phyloP scores from a whole-genome alignment of 352 stramenopile species.

The Albugo candida region DNA sequence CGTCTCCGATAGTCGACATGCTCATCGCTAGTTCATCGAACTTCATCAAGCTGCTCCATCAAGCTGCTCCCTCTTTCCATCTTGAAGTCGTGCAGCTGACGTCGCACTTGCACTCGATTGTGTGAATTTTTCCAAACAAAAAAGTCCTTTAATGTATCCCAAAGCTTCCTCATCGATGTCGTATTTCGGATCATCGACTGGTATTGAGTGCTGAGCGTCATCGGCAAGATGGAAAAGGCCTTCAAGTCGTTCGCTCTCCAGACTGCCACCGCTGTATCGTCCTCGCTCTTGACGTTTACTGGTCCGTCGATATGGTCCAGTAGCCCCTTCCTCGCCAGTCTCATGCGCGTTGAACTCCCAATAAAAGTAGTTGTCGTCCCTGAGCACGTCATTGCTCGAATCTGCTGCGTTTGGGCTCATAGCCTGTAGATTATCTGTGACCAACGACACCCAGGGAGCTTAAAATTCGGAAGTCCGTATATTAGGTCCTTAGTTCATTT shows the following conservation, averaged over 20 bases:
- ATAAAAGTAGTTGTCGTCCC: constrained; percentile 2
- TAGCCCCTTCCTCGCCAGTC: neutral
- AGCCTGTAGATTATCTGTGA: neutral
- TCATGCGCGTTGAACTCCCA: constrained; percentile 5
- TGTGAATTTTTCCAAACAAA: neutral
- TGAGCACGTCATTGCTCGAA: constrained; percentile 2
- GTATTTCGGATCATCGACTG: constrained; percentile 3
- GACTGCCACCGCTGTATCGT: neutral
- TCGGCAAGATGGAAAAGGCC: constrained; percentile 1
- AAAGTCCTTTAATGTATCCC: neutral
- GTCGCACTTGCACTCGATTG: constrained; percentile 1
- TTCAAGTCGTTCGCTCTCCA: neutral
- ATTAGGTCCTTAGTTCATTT: too few relatives aligned
- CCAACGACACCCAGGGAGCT: too few relatives aligned
- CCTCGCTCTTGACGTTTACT: neutral
- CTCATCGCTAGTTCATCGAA: constrained; percentile 3
- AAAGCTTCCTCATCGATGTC: neutral
- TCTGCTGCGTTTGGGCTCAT: constrained; percentile 3
- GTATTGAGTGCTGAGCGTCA: neutral
- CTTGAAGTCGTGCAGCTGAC: constrained; percentile 1
- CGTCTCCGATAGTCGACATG: constrained; percentile 1
- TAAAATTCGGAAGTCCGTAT: too few relatives aligned
- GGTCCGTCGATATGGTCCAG: neutral
- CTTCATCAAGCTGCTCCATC: neutral
- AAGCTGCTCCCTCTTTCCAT: constrained; percentile 1